Evolutionary conservation across 306 rosid genomes (phyloP).

Genomic region (Trifolium fragiferum): DNA sequence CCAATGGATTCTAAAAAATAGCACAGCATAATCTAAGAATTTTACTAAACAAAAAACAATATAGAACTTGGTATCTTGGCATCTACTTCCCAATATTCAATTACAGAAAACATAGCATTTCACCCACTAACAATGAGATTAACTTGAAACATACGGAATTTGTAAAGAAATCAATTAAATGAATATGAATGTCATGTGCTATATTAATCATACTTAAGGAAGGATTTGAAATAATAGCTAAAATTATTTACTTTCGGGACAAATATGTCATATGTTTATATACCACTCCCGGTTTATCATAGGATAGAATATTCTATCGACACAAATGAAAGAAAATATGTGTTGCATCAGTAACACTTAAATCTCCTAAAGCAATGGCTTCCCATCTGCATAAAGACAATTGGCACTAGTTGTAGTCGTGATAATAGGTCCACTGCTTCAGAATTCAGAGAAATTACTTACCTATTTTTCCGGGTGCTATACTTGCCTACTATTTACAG

Average conservation of each 20-base stretch:
- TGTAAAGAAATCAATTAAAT: not conserved
- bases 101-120: not conserved
- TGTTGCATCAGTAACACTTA: not conserved
- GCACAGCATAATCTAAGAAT: not conserved
- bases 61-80: not conserved
- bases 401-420: not conserved
- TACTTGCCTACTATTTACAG: not conserved
- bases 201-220: not conserved
- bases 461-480: not conserved
- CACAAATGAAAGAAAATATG: not conserved
- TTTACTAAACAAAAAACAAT: not conserved
- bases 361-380: not conserved
- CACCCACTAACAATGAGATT: not conserved
- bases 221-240: not conserved
- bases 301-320: not conserved
- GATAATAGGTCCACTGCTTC: not conserved
- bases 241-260: not conserved
- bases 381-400: not conserved
- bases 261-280: not conserved
- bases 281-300: not conserved
- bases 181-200: not conserved
- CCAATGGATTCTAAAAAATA: conserved; percentile 13
- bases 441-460: not conserved
- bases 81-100: not conserved
- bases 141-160: not conserved